A percentile compares a stretch with the other conserved stretches of the same genome.
Evolutionary conservation across 2,329 filamentous ascomycete species (phyloP).

Genomic region (Paraconiothyrium brasiliense): DNA sequence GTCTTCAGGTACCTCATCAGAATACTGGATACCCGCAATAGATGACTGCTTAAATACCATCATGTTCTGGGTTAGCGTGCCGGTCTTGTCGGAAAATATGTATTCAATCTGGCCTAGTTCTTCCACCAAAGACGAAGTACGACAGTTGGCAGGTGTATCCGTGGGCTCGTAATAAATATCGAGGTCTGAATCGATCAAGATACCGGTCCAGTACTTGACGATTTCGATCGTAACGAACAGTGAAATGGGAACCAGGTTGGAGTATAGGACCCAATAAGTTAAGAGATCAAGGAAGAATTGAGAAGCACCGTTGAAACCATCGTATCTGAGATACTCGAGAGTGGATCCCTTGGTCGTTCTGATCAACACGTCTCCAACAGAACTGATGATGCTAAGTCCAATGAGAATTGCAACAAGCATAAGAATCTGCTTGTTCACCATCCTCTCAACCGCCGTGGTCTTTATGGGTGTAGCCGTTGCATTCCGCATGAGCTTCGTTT

Average conservation of each 20-base stretch:
- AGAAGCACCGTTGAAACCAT: conserved; percentile 68
- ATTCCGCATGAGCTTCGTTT: conserved; percentile 99
- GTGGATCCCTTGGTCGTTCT: conserved; percentile 69
- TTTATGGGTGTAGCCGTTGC: conserved; percentile 98
- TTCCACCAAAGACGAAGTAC: conserved; percentile 95
- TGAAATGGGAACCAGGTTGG: conserved; percentile 94
- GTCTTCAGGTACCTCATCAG: conserved; percentile 91
- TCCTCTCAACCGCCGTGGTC: conserved; percentile 91
- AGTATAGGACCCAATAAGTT: conserved; percentile 98
- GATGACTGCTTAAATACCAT: conserved; percentile 98
- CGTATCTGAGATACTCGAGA: conserved; percentile 77
- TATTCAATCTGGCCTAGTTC: conserved; percentile 98
- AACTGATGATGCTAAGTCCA: conserved; percentile 85
- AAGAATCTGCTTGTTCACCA: conserved; percentile 93
- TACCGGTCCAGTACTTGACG: conserved; percentile 98
- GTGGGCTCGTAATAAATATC: conserved; percentile 98
- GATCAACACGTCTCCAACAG: conserved; percentile 86
- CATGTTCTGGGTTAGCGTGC: conserved; percentile 95
- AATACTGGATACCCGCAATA: conserved; percentile 93
- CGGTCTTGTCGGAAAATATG: conserved; percentile 98
- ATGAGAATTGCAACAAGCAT: conserved; percentile 88
- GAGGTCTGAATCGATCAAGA: conserved; percentile 94
- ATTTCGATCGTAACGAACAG: conserved; percentile 97
- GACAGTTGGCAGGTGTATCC: conserved; percentile 93
- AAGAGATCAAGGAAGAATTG: conserved; percentile 95